Base-by-base conservation (phyloP, 495 filamentous ascomycete genomes). In the Daldinia grandis region DNA sequence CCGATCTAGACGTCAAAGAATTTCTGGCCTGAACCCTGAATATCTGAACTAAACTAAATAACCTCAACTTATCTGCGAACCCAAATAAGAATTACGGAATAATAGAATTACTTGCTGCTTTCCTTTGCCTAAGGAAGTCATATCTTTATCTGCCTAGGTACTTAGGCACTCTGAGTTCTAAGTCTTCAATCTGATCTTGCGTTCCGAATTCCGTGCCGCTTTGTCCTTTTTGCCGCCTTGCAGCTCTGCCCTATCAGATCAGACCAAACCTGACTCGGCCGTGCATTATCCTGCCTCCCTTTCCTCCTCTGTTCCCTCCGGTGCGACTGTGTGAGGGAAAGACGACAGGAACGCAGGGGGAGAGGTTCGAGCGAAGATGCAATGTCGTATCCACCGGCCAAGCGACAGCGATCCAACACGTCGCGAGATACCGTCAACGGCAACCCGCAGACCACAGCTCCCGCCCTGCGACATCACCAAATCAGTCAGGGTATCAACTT, bases 341-440 rank as follows among this genome's bases (percentile, higher is more conserved):
- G 30, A 35, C 53, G 28, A 56, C 53, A 56, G 30, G 53, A 35
- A 56, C 5, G 53, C 57, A 63, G 30, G 33, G 62, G 15, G 30
- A 57, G 25, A 19, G 10, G 19, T 40, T 49, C 62, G 28, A 60
- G 70, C 65, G 62, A 71, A 73, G 31, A 73, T 77, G 75, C 75
- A 71, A 77, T 77, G 75, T 76, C 75, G 70, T 77, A 74, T 69
- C 73, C 69, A 74, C 71, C 73, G 57, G 63, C 75, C 56, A 77
- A 77, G 71, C 75, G 75, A 76, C 75, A 77, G 67, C 75, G 75
- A 76, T 77, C 75, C 50, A 76, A 77, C 63, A 77, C 75, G 62
- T 77, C 75, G 71, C 72, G 75, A 74, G 75, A 77, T 53, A 68
- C 73, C 12, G 62, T 58, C 70, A 76, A 76, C 68, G 62, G 51